Conservation (phyloP, 2,329 filamentous ascomycete genomes). For the Neonectria coccinea region DNA sequence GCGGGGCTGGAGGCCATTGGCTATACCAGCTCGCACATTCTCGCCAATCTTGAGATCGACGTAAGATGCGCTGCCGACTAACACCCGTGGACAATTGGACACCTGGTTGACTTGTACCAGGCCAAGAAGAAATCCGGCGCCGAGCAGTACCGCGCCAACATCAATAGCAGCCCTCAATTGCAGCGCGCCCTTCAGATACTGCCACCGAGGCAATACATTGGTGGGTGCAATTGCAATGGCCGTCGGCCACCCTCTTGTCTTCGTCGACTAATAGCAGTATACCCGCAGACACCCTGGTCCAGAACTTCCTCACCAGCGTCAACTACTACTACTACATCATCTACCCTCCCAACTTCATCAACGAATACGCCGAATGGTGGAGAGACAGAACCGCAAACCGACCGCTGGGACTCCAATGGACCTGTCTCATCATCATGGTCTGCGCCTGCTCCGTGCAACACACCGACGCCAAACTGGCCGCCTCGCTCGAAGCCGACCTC, state of each 20-base stretch:
- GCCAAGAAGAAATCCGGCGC: conserved; percentile 20
- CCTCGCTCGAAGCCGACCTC: conserved; percentile 48
- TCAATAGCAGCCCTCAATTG: conserved; percentile 46
- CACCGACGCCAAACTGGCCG: conserved; percentile 46
- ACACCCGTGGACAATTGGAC: not conserved
- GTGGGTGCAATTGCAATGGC: conserved; percentile 37
- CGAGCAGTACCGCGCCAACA: conserved; percentile 22
- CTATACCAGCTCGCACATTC: conserved; percentile 50
- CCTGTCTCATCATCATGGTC: conserved; percentile 53
- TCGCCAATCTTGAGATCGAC: conserved; percentile 45
- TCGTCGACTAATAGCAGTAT: conserved; percentile 3
- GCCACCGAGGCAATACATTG: conserved; percentile 49
- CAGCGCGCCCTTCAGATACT: conserved; percentile 48
- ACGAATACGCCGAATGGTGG: conserved; percentile 54
- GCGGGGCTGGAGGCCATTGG: conserved; percentile 49
- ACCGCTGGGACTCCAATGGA: conserved; percentile 53
- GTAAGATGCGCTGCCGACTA: conserved; percentile 33
- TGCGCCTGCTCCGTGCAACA: conserved; percentile 54
- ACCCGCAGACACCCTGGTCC: conserved; percentile 49
- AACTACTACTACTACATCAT: conserved; percentile 56
- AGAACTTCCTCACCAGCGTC: conserved; percentile 53
- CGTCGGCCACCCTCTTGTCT: not conserved
- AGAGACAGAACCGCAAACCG: conserved; percentile 40
- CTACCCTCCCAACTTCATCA: conserved; percentile 51
- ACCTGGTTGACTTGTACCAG: conserved; percentile 15